Conservation (phyloP, 108 stramenopile genomes). For the Nitzschia inconspicua region DNA sequence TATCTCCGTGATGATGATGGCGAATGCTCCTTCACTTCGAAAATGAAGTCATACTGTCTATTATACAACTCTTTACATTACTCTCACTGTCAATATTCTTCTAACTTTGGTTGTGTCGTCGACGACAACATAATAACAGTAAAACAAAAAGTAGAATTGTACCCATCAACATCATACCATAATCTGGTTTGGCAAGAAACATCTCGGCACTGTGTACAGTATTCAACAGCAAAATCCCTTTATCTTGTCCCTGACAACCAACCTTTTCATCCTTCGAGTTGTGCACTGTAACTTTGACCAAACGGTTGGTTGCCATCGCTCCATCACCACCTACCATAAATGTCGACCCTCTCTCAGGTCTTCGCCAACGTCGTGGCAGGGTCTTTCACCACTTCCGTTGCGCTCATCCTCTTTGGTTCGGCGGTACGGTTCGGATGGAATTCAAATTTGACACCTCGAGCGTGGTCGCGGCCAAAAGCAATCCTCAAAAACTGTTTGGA, state of each 20-base stretch:
- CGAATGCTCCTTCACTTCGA: no score
- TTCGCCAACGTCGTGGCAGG: conserved; percentile 12
- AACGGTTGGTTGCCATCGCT: background rate
- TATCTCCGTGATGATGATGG: no score
- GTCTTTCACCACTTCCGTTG: background rate
- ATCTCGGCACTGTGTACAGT: no score
- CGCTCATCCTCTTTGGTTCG: conserved; percentile 48
- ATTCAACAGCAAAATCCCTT: background rate
- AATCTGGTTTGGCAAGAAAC: no score
- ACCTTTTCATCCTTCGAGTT: background rate
- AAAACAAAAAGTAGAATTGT: no score
- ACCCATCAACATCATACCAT: no score
- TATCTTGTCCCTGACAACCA: background rate
- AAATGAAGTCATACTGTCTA: no score
- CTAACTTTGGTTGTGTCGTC: no score
- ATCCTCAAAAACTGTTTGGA: conserved; percentile 26
- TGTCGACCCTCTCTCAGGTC: conserved; percentile 22
- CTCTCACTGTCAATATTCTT: no score
- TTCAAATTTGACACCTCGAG: conserved; percentile 53
- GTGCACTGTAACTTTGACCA: background rate
- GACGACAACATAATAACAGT: no score
- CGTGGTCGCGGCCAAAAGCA: conserved; percentile 47
- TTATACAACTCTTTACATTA: no score
- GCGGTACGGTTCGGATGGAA: conserved; percentile 38
- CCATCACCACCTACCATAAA: no score